Evolutionary conservation across 441 rosid genomes (phyloP).

Genomic region (Metrosideros polymorpha): DNA sequence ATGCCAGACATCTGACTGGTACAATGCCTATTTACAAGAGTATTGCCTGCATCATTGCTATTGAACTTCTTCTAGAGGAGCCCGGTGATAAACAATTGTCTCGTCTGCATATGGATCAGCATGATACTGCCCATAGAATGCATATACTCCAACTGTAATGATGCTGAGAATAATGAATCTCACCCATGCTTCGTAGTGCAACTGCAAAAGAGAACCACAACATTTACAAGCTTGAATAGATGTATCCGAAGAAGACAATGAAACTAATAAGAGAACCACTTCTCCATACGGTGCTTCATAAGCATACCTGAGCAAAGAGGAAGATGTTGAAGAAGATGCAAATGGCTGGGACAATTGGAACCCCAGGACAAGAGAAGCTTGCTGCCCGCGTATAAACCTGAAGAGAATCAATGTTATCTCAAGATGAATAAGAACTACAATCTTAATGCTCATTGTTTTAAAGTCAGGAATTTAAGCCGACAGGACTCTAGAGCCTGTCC

Average conservation of each 20-base stretch:
- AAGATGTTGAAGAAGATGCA: slow-evolving; percentile 93
- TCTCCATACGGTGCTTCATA: background rate
- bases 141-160: slow-evolving; percentile 53
- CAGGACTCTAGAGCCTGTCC: background rate
- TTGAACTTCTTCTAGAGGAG: slow-evolving; percentile 28
- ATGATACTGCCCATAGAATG: slow-evolving; percentile 78
- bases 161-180: slow-evolving; percentile 70
- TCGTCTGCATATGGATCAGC: slow-evolving; percentile 49
- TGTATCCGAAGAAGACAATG: no score
- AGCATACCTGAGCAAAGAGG: slow-evolving; percentile 87
- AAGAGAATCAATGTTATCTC: background rate
- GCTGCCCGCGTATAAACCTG: slow-evolving; percentile 56
- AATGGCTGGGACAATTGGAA: slow-evolving; percentile 69
- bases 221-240: background rate
- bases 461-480: background rate
- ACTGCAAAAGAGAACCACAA: slow-evolving; percentile 24
- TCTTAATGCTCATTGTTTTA: background rate
- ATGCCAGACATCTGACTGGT: background rate
- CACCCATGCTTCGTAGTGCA: slow-evolving; percentile 92
- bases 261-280: background rate
- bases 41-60: background rate
- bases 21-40: background rate
- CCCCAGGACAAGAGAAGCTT: slow-evolving; percentile 86
- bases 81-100: slow-evolving; percentile 42
- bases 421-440: background rate